These are phyloP conservation scores for Pinus albicaulis DNA, from an alignment of 75 land plant genomes.

Conservation along the genomic window DNA sequence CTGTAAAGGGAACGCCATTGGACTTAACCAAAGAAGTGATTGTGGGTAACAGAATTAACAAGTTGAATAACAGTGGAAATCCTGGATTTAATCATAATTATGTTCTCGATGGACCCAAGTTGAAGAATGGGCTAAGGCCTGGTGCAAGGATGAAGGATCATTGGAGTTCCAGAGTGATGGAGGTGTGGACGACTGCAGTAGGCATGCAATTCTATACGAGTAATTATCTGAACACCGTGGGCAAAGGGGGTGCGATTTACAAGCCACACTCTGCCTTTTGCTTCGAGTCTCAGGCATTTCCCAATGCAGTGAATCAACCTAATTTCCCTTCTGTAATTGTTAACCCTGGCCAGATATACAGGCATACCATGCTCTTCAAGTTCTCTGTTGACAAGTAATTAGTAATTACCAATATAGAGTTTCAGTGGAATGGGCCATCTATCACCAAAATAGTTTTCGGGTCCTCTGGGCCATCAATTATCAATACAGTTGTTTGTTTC, in stretches of 20 bases:
- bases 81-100: slow-evolving; percentile 71
- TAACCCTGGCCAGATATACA: slow-evolving; percentile 47
- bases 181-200: slow-evolving; percentile 47
- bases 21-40: slow-evolving; percentile 39
- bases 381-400: slow-evolving; percentile 16
- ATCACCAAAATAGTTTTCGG: too few species aligned
- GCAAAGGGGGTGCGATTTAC: slow-evolving; percentile 59
- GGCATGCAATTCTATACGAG: slow-evolving; percentile 78
- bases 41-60: slow-evolving; percentile 39
- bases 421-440: too few species aligned
- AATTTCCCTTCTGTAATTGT: slow-evolving; percentile 80
- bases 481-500: too few species aligned
- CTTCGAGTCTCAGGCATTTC: slow-evolving; percentile 80
- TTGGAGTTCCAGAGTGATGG: slow-evolving; percentile 46
- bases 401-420: too few species aligned
- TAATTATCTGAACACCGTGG: slow-evolving; percentile 30
- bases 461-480: too few species aligned
- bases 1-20: slow-evolving; percentile 65
- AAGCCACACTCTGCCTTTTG: slow-evolving; percentile 40
- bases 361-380: slow-evolving; percentile 31
- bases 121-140: slow-evolving; percentile 19
- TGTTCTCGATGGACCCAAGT: slow-evolving; percentile 28
- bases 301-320: slow-evolving; percentile 67
- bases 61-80: slow-evolving; percentile 7
- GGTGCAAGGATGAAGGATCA: slow-evolving; percentile 43